Evolutionary conservation across 176 grass and related monocot species (phyloP).

Genomic region (Phoenix roebelenii): DNA sequence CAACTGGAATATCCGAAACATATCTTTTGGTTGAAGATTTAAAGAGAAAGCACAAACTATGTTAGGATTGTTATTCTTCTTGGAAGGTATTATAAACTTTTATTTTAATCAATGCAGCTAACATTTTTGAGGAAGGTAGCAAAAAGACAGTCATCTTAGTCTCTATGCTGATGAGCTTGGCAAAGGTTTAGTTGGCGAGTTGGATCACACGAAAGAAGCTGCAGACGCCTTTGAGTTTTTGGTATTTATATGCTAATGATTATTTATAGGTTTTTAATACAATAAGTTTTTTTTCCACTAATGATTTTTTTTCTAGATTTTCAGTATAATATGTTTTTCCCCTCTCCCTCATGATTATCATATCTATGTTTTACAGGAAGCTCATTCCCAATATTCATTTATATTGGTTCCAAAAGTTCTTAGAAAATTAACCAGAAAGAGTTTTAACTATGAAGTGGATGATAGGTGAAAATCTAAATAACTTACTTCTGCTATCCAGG

Average conservation of each 20-base stretch:
- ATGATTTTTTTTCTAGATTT: constrained; percentile 3
- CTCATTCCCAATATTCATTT: constrained; percentile 73
- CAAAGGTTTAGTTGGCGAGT: constrained; percentile 76
- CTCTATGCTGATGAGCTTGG: constrained; percentile 95
- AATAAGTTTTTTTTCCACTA: background rate
- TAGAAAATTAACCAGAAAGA: constrained; percentile 60
- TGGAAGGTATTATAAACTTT: no score
- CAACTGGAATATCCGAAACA: no score
- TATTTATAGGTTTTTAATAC: background rate
- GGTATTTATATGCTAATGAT: constrained; percentile 38
- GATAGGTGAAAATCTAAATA: constrained; percentile 61
- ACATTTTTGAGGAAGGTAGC: constrained; percentile 52
- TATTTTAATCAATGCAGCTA: constrained; percentile 47
- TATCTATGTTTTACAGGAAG: constrained; percentile 39
- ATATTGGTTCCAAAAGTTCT: constrained; percentile 82
- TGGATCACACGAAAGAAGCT: constrained; percentile 91
- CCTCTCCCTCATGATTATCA: no score
- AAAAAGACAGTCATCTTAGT: constrained; percentile 66
- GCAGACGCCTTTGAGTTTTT: constrained; percentile 71
- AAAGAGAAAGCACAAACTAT: no score
- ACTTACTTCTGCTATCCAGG: constrained; percentile 71
- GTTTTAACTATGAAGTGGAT: constrained; percentile 95
- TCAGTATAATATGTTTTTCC: no score
- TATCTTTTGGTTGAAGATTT: no score
- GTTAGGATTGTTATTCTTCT: no score